These are phyloP conservation scores for Fusarium chaquense DNA, from an alignment of 2,329 filamentous ascomycete species.

Conservation along the genomic window DNA sequence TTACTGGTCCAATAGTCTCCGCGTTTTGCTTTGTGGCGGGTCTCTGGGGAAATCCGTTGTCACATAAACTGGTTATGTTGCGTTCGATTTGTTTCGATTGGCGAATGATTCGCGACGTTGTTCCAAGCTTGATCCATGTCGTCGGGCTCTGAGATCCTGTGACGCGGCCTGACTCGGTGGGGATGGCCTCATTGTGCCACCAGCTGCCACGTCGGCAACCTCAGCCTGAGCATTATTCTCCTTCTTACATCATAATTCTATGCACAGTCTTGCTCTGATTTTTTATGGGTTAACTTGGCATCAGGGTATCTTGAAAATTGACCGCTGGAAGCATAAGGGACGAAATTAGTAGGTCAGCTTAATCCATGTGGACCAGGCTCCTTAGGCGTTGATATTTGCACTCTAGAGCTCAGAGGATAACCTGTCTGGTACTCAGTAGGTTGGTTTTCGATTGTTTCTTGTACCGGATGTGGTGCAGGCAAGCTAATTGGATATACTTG, in stretches of 20 bases:
- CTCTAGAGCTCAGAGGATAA: too few relatives aligned
- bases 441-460: too few relatives aligned
- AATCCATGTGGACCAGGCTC: too few relatives aligned
- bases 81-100: background rate
- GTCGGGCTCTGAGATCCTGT: background rate
- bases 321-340: too few relatives aligned
- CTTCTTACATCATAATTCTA: background rate
- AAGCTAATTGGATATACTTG: too few relatives aligned
- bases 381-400: too few relatives aligned
- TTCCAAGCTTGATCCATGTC: constrained; percentile 16
- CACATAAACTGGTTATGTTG: background rate
- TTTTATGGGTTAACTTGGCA: background rate
- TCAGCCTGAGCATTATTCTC: background rate
- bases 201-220: constrained; percentile 18
- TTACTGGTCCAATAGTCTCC: constrained; percentile 12
- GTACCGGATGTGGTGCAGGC: too few relatives aligned
- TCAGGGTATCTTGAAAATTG: too few relatives aligned
- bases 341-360: too few relatives aligned
- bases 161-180: constrained; percentile 20
- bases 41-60: background rate
- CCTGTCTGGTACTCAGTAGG: too few relatives aligned
- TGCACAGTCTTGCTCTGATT: background rate
- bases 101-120: background rate
- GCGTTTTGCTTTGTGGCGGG: background rate
- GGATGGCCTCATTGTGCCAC: constrained; percentile 34